Base-by-base conservation (phyloP, 495 filamentous ascomycete species). In the Sporormia fimetaria region DNA sequence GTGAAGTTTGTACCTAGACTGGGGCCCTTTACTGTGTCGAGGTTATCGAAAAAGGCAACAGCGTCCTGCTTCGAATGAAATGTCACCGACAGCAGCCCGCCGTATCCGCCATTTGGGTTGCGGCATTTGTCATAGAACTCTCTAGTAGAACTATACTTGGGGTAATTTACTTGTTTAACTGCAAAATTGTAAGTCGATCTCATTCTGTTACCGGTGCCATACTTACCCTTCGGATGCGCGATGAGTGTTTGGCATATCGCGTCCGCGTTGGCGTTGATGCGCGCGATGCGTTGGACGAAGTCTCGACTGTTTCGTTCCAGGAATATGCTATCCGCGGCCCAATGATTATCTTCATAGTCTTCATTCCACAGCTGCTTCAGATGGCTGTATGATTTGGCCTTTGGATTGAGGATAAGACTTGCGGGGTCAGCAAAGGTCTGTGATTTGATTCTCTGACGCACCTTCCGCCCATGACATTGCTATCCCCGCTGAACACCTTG, bases 1-100 rank as follows among this genome's bases (percentile, higher is more conserved):
- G 90, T 96, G 60, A 99, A 96, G 54, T 98, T 98, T 0, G 92
- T 96, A 0, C 90, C 90, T 16, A 98, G 68, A 56, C 88, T 94
- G 0, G 90, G 90, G 0, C 90, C 90, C 60, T 98, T 98, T 22
- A 80, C 74, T 0, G 86, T 87, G 49, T 94, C 80, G 6, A 98
- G 61, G 12, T 72, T 69, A 58, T 98, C 86, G 65, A 80, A 93
- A 59, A 95, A 94, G 0, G 74, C 73, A 21, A 83, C 63, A 11
- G 87, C 82, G 29, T 87, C 80, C 6, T 63, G 63, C n/a, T 63
- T 73, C 0, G 65, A 66, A 47, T 81, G 63, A 50, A 96, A 90
- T 0, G 78, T 84, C 20, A 86, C 75, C 12, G 83, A 90, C 8
- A 98, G 68, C 0, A 98, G 66, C 6, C 90, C 90, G 16, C 90